Conservation (phyloP, 2,329 filamentous ascomycete species). For the Blastomyces parvus region DNA sequence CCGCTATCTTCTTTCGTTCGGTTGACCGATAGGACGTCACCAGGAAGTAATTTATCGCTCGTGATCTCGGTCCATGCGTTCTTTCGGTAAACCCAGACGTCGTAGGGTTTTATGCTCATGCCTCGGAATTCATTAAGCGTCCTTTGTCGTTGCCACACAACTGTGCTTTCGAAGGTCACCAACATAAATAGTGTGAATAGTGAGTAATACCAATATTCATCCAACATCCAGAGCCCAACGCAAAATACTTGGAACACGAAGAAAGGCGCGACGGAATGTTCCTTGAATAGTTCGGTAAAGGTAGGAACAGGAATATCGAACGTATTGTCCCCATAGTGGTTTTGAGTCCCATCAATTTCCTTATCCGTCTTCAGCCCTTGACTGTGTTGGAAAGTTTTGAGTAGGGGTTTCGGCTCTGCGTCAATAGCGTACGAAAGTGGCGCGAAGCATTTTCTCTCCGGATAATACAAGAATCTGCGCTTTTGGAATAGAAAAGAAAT, state of each 20-base stretch:
- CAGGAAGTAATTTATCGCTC: conserved; percentile 86
- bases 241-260: conserved; percentile 99
- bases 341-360: conserved; percentile 70
- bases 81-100: conserved; percentile 80
- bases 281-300: conserved; percentile 92
- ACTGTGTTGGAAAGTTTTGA: conserved; percentile 69
- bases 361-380: conserved; percentile 62
- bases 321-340: conserved; percentile 91
- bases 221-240: conserved; percentile 94
- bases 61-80: conserved; percentile 80
- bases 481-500: conserved; percentile 96
- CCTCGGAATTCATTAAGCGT: conserved; percentile 93
- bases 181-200: conserved; percentile 98
- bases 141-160: conserved; percentile 96
- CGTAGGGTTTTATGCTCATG: conserved; percentile 99
- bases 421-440: conserved; percentile 80
- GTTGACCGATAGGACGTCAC: conserved; percentile 83
- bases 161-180: conserved; percentile 92
- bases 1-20: conserved; percentile 95
- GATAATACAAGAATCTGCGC: conserved; percentile 80
- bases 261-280: conserved; percentile 96
- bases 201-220: conserved; percentile 99
- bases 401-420: conserved; percentile 66
- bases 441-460: conserved; percentile 62
- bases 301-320: conserved; percentile 97